Evolutionary conservation across 2,329 filamentous ascomycete species (phyloP).

Genomic region (Dothistroma pini): DNA sequence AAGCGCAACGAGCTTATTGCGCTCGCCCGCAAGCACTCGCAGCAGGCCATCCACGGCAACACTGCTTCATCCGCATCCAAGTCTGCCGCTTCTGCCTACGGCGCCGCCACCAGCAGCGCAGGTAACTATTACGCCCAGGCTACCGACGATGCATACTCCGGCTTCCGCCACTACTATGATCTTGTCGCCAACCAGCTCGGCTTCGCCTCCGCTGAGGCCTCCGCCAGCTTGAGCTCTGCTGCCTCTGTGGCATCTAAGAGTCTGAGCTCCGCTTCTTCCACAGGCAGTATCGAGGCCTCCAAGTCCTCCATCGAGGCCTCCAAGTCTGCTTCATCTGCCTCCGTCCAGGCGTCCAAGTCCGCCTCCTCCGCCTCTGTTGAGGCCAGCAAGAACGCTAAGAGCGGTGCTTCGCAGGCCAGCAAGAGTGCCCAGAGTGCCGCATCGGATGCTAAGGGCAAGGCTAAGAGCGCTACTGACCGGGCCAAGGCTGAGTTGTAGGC

Average conservation of each 20-base stretch:
- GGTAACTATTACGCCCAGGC: constrained; percentile 74
- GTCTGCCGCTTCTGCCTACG: constrained; percentile 38
- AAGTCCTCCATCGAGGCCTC: constrained; percentile 24
- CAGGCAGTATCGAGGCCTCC: constrained; percentile 31
- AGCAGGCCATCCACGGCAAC: constrained; percentile 61
- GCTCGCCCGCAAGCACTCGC: constrained; percentile 82
- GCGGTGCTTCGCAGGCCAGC: constrained; percentile 31
- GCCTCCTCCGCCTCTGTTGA: constrained; percentile 21
- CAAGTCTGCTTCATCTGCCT: constrained; percentile 32
- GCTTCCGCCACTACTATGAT: constrained; percentile 38
- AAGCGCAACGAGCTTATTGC: constrained; percentile 86
- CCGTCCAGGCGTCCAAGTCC: constrained; percentile 31
- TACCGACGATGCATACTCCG: constrained; percentile 57
- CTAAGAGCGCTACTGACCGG: constrained; percentile 34
- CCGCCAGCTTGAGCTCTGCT: constrained; percentile 36
- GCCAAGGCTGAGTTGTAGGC: constrained; percentile 47
- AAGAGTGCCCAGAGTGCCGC: constrained; percentile 13
- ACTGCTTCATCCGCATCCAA: constrained; percentile 44
- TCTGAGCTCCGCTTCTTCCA: constrained; percentile 26
- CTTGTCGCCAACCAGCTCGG: constrained; percentile 46
- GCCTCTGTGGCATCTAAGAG: constrained; percentile 25
- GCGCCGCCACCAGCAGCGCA: constrained; percentile 52
- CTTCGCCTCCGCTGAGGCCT: constrained; percentile 40
- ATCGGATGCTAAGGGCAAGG: constrained; percentile 17
- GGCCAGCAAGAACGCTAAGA: constrained; percentile 33